These are phyloP conservation scores for Conticribra guillardii DNA, from an alignment of 108 stramenopile species.

Conservation along the genomic window DNA sequence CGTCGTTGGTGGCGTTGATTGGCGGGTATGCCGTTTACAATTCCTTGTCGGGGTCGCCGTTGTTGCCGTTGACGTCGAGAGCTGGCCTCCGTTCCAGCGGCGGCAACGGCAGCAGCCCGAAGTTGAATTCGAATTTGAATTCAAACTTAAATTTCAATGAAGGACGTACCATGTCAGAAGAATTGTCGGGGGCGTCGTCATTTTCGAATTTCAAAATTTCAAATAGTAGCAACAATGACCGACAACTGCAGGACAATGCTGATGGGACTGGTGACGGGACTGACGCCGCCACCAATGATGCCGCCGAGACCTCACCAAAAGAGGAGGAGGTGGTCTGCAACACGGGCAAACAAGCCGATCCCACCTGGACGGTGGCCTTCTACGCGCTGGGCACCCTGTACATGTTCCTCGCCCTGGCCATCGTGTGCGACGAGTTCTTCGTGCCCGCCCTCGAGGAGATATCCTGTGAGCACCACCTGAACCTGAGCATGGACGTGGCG, in stretches of 20 bases:
- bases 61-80: background rate
- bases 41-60: background rate
- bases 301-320: background rate
- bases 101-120: background rate
- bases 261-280: too few species aligned
- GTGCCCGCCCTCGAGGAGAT: conserved; percentile 87
- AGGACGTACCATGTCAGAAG: too few species aligned
- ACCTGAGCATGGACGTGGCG: conserved; percentile 82
- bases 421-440: conserved; percentile 89
- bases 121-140: background rate
- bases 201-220: too few species aligned
- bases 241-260: background rate
- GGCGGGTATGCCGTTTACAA: conserved; percentile 19
- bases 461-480: conserved; percentile 50
- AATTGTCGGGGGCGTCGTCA: too few species aligned
- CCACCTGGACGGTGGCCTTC: conserved; percentile 43
- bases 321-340: conserved; percentile 3
- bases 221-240: too few species aligned
- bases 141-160: too few species aligned
- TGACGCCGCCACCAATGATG: background rate
- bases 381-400: conserved; percentile 68
- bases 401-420: conserved; percentile 86
- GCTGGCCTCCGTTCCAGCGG: conserved; percentile 2
- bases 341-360: background rate
- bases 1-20: conserved; percentile 24